Evolutionary conservation across 1,139 yeast genomes (phyloP), one percentile per base, ranked within the genome.

Genomic region (Pichia sorboxylosa): DNA sequence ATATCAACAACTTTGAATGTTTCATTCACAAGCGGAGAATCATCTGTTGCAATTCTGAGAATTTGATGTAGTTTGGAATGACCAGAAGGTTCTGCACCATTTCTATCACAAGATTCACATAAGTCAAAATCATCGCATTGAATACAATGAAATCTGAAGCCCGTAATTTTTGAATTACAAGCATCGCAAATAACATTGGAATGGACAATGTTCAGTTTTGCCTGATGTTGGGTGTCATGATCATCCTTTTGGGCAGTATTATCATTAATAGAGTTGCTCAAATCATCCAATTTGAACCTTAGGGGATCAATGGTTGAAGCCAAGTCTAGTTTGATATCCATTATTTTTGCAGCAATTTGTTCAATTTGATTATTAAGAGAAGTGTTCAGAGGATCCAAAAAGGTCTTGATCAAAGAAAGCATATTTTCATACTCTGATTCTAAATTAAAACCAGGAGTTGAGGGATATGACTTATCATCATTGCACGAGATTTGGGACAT

Each of bases 41-140:
- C 45, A 29, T 33, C 30, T 40, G 47, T 28, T 28, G 42, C 45
- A 21, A 57, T 46, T 35, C 51, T 52, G 15, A 49, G 31, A 52
- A 58, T 44, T 17, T 46, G 49, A 37, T 59, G 64, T 24, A 34
- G 30, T 6, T 35, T 32, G 8, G 34, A 37, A 36, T 63, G 66
- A 16, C 34, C 23, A 6, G 28, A 29, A 13, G 34, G 34, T 23
- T 44, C 46, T 11, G 36, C 25, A 5, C 49, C 49, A 4, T 47
- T 46, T 0, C 41, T 33, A 41, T 68, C 73, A 48, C 83, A 75
- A 2, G 43, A 31, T 23, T 62, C 58, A 46, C 84, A 76, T 36
- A 74, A 55, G 44, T 75, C 81, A 50, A 59, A 74, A 43, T 75
- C 66, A 4, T 46, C 39, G 46, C 84, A 76, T 21, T 64, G 64